A percentile compares a stretch with the other conserved stretches of the same genome.
phyloP scores from a whole-genome alignment of 1,139 yeast species.

The Nakaseomyces kungkrabaensis region DNA sequence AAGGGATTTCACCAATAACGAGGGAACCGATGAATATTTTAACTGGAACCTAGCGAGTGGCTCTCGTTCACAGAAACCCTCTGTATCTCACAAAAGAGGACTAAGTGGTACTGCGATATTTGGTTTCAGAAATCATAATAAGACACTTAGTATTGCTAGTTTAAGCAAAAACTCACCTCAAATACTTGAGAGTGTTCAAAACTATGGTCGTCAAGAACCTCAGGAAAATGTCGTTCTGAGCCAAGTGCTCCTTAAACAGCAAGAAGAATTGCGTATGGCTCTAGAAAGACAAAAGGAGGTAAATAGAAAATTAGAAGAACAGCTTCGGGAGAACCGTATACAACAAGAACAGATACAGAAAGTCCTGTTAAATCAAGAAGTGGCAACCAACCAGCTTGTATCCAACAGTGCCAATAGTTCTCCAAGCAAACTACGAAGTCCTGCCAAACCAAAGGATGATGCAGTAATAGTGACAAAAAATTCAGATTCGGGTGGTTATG shows the following conservation, averaged over 20 bases:
- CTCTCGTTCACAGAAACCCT: slow-evolving; percentile 1
- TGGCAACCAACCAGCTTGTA: slow-evolving; percentile 13
- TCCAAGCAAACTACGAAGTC: not conserved
- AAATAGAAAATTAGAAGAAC: slow-evolving; percentile 23
- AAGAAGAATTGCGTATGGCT: slow-evolving; percentile 22
- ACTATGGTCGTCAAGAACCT: not conserved
- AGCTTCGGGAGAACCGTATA: slow-evolving; percentile 19
- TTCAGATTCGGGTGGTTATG: slow-evolving; percentile 24
- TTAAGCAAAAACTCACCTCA: slow-evolving; percentile 8
- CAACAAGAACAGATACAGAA: slow-evolving; percentile 23
- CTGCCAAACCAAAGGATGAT: slow-evolving; percentile 5
- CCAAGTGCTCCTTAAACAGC: slow-evolving; percentile 22
- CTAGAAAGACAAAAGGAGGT: slow-evolving; percentile 26
- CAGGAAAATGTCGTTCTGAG: slow-evolving; percentile 9
- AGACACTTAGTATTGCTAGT: slow-evolving; percentile 33
- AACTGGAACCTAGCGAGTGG: slow-evolving; percentile 5
- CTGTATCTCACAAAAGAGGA: slow-evolving; percentile 26
- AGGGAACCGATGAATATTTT: not conserved
- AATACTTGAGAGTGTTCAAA: not conserved
- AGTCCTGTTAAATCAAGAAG: slow-evolving; percentile 20
- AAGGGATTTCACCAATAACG: not conserved
- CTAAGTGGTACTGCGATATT: slow-evolving; percentile 57
- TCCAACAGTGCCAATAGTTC: slow-evolving; percentile 3
- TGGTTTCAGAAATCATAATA: slow-evolving; percentile 47
- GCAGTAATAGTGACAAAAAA: slow-evolving; percentile 23